Evolutionary conservation across 495 filamentous ascomycete genomes (phyloP), one percentile per base, ranked within the genome.

Genomic region (Bryoglossum gracile): DNA sequence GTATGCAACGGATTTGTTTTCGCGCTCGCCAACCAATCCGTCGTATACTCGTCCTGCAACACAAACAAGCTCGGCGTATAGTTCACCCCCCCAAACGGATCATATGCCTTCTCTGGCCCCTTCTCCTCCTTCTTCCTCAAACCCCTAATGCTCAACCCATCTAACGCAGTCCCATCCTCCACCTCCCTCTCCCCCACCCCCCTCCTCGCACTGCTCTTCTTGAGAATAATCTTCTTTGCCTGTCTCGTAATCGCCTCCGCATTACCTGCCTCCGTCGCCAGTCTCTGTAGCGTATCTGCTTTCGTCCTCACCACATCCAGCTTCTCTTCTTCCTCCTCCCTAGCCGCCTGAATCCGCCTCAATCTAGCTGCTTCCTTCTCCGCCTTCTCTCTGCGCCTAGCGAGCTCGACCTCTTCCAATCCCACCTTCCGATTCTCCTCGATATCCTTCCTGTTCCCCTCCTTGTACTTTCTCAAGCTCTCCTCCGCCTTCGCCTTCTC

Each of bases 11-110:
- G 59, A 61, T 84, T 76, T 9, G 74, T 77, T 37, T 76, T 76
- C 21, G 79, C 72, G 17, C 67, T 65, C 8, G 82, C 80, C 6
- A 96, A 71, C 66, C 76, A 84, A 33, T 68, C 65, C 51, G 71
- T 71, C 9, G 59, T 54, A 56, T 95, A 94, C 33, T 74, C 66
- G 18, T 77, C 66, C 57, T 76, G 77, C n/a, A 90, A 56, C 14
- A 73, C 66, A 60, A 83, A 92, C 58, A 88, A 80, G 56, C 85
- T 75, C 25, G 79, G 78, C 53, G 70, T 68, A 43, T 86, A 75
- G 16, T 77, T 74, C 45, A 87, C 55, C 0, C 87, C 91, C 4
- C 80, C 87, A 59, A 95, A 92, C 1, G 91, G 84, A 73, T 97
- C 90, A 62, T 92, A 96, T 1, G 86, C 80, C 50, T 83, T 80